A percentile compares a stretch with the other conserved stretches of the same genome.
phyloP scores from a whole-genome alignment of 2,329 filamentous ascomycete species.

The Hypoxylon sp. region DNA sequence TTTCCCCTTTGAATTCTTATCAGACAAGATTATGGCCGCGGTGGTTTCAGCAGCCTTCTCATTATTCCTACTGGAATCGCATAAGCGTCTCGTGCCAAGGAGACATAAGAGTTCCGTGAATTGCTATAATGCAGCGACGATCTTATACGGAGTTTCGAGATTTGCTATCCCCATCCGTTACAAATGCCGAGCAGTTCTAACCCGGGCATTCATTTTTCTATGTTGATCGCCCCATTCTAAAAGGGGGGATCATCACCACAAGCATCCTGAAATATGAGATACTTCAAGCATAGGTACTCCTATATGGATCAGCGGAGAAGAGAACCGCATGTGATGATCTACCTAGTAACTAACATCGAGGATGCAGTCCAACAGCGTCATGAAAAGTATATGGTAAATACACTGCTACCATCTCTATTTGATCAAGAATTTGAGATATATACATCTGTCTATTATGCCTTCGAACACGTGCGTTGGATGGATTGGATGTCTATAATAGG shows the following conservation, averaged over 20 bases:
- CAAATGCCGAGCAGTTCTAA: not conserved
- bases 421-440: not conserved
- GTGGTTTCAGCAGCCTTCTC: not conserved
- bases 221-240: slow-evolving; percentile 25
- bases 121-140: not conserved
- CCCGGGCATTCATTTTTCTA: not conserved
- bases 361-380: not conserved
- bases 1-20: not conserved
- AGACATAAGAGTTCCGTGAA: not conserved
- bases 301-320: slow-evolving; percentile 13
- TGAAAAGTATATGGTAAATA: not conserved
- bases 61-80: not conserved
- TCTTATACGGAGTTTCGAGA: not conserved
- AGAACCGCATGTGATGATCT: not conserved
- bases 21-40: not conserved
- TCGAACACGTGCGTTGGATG: not conserved
- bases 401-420: not conserved
- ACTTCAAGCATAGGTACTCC: not conserved
- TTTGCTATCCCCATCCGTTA: not conserved
- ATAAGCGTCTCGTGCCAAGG: not conserved
- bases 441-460: not conserved
- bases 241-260: slow-evolving; percentile 39
- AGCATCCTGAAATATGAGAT: slow-evolving; percentile 18
- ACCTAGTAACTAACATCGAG: not conserved
- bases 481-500: not conserved